Percentiles rank a stretch among this genome's conserved stretches.
Conservation (phyloP, 2,329 filamentous ascomycete genomes). For the Coniochaeta sp. region DNA sequence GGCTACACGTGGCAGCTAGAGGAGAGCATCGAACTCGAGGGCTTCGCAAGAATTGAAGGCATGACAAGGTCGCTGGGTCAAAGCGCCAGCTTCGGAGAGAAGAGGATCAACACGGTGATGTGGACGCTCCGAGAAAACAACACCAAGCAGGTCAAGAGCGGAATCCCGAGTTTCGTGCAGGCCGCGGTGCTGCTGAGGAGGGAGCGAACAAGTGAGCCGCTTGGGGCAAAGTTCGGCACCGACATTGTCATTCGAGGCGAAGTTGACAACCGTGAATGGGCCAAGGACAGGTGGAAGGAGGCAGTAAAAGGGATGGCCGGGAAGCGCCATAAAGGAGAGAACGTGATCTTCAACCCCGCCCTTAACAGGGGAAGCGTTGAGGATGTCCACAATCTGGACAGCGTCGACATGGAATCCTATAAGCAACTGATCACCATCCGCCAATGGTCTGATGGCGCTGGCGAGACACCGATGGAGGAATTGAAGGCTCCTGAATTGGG, state of each 20-base stretch:
- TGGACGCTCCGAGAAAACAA: background rate
- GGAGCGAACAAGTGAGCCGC: background rate
- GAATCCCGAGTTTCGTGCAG: background rate
- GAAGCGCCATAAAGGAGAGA: background rate
- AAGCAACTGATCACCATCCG: background rate
- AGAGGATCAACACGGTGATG: background rate
- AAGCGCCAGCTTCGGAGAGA: background rate
- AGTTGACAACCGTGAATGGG: background rate
- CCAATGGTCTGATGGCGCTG: background rate
- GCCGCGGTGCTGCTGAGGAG: background rate
- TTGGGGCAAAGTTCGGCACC: background rate
- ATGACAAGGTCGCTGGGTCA: background rate
- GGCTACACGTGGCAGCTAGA: slow-evolving; percentile 3
- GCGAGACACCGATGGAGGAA: background rate
- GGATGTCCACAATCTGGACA: background rate
- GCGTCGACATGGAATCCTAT: background rate
- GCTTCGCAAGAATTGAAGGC: background rate
- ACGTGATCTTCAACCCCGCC: background rate
- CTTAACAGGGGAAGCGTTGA: background rate
- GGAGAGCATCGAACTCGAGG: background rate
- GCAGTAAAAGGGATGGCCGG: background rate
- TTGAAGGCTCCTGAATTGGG: background rate
- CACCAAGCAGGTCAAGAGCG: background rate
- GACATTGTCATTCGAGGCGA: background rate
- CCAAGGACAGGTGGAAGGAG: background rate